Evolutionary conservation across 2,329 filamentous ascomycete genomes (phyloP), one percentile per base, ranked within the genome.

Genomic region (Aureobasidium sp.): DNA sequence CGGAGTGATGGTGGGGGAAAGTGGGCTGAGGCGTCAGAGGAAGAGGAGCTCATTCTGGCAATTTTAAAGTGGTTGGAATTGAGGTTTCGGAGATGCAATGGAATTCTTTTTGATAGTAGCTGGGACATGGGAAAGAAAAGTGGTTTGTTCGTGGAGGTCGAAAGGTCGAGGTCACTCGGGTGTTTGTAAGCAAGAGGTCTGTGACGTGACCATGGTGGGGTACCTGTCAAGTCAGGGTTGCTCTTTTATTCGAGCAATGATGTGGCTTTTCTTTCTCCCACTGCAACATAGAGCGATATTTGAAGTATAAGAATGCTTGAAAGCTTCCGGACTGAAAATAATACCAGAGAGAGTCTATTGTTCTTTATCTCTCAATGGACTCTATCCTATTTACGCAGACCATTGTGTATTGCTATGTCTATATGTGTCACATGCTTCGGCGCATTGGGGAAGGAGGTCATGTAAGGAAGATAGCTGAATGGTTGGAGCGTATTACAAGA

Each of bases 1-100:
- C 71, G 74, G 56, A 84, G 68, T 49, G 72, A 68, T 27, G 69
- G 62, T 29, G 78, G 77, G 29, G 77, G 78, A 64, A 79, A 80
- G 52, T 66, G 64, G 9, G 63, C 25, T 39, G 53, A 61, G 14
- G 61, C 53, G 44, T 59, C 56, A 17, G 41, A 22, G 25, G 44
- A 47, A 29, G 57, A 60, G 44, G 44, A 31, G 36, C 44, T 41
- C 55, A 59, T 59, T 31, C 20, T 59, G 27, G 44, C 53, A 22
- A 45, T 9, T 17, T 6, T 22, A n/a, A 36, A 9, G 9, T 17
- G 15, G 4, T 31, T 55, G 17, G 15, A 8, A 20, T 17, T 44
- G 29, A 20, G 5, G n/a, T 12, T 17, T 36, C 9, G 27, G n/a
- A 41, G 17, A 12, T 20, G 17, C 6, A n/a, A 17, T 20, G 45